Conservation (phyloP, 2,329 filamentous ascomycete genomes). For the Alternaria triticimaculans region DNA sequence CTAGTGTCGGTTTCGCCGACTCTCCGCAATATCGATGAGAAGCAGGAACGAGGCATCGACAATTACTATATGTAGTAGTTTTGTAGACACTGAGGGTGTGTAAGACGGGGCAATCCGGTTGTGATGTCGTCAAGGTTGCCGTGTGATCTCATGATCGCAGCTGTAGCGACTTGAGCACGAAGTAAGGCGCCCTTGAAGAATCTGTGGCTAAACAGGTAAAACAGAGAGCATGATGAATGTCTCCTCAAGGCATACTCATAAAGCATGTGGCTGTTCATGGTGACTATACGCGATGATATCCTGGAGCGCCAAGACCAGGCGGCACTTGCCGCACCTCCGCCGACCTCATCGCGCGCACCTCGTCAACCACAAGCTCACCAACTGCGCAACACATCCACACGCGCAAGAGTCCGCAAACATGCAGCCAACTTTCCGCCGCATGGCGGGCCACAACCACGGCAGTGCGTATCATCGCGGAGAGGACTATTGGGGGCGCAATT, state of each 20-base stretch:
- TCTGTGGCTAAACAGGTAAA: no score
- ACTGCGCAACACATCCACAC: conserved; percentile 10
- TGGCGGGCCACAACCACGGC: conserved; percentile 39
- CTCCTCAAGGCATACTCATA: no score
- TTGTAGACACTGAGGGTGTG: neutral
- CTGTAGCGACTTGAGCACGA: neutral
- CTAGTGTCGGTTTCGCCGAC: conserved; percentile 7
- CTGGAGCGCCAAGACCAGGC: conserved; percentile 25
- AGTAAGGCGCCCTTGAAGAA: no score
- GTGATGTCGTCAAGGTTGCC: neutral
- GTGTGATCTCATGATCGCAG: neutral
- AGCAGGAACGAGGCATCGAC: neutral
- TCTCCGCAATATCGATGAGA: neutral
- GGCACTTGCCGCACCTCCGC: conserved; percentile 18
- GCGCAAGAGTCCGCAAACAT: conserved; percentile 20
- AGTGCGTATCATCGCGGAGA: conserved; percentile 19
- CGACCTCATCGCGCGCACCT: conserved; percentile 24
- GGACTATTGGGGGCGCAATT: conserved; percentile 17
- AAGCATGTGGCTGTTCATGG: neutral
- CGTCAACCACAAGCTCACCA: conserved; percentile 16
- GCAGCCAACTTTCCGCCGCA: conserved; percentile 25
- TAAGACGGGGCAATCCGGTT: neutral
- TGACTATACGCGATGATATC: neutral
- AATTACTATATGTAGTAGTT: neutral
- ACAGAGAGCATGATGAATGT: no score